Conservation (phyloP, 1,284 basidiomycete genomes). For the Heterobasidion occidentale region DNA sequence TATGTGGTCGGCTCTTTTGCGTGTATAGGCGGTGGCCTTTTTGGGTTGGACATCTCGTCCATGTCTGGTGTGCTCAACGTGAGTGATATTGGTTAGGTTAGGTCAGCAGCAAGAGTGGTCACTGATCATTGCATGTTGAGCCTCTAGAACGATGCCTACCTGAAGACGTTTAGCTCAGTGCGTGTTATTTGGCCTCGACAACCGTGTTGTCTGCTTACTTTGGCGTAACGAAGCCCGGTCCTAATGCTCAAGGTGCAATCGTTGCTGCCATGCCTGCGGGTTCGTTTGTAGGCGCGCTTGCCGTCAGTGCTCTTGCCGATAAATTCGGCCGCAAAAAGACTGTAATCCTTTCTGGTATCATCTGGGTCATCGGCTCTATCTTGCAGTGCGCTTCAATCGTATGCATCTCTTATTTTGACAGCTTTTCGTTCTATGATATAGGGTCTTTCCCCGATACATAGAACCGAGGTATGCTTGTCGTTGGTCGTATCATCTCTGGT, state of each 20-base stretch:
- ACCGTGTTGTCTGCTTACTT: neutral
- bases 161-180: conserved; percentile 39
- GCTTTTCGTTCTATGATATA: neutral
- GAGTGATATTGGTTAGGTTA: conserved; percentile 14
- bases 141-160: conserved; percentile 49
- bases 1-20: conserved; percentile 73
- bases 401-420: conserved; percentile 25
- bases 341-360: conserved; percentile 52
- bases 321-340: conserved; percentile 57
- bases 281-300: conserved; percentile 54
- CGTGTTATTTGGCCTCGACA: conserved; percentile 8
- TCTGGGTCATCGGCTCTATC: conserved; percentile 69
- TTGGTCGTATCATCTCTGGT: conserved; percentile 59
- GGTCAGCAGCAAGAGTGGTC: neutral
- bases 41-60: conserved; percentile 75
- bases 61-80: conserved; percentile 75
- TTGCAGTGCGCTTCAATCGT: conserved; percentile 52
- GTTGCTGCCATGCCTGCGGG: conserved; percentile 75
- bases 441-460: neutral
- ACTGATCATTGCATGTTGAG: neutral
- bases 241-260: conserved; percentile 62
- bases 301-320: conserved; percentile 57
- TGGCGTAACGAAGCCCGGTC: conserved; percentile 29
- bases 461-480: conserved; percentile 40
- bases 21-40: conserved; percentile 73